phyloP scores from a whole-genome alignment of 495 filamentous ascomycete species.

The Podospora pseudopauciseta region DNA sequence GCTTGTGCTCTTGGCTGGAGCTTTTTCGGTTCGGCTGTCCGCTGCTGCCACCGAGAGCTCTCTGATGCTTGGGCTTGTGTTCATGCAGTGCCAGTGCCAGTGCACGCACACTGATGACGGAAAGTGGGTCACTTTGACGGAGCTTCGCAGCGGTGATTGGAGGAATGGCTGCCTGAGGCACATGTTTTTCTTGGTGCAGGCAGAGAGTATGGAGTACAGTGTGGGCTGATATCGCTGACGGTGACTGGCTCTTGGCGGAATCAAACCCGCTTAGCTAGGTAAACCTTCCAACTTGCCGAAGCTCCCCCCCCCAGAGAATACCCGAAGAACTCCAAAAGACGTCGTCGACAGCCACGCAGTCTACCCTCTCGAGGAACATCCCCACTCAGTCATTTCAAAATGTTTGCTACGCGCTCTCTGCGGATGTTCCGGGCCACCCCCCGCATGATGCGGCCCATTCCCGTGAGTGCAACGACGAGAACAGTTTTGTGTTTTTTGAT shows the following conservation, averaged over 20 bases:
- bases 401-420: constrained; percentile 63
- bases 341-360: constrained; percentile 13
- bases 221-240: constrained; percentile 25
- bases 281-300: constrained; percentile 16
- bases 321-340: constrained; percentile 15
- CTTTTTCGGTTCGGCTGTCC: constrained; percentile 7
- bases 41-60: constrained; percentile 3
- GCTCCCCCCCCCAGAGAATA: constrained; percentile 9
- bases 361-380: constrained; percentile 24
- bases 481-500: constrained; percentile 18
- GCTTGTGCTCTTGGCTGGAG: constrained; percentile 3
- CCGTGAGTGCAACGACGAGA: constrained; percentile 56
- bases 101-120: background rate
- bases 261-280: background rate
- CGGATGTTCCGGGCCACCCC: constrained; percentile 55
- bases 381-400: constrained; percentile 43
- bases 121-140: background rate
- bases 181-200: constrained; percentile 8
- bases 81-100: constrained; percentile 12
- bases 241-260: constrained; percentile 5
- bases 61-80: background rate
- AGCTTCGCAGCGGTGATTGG: constrained; percentile 7
- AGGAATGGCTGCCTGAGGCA: constrained; percentile 19
- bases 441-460: constrained; percentile 70
- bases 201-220: background rate